A percentile compares a stretch with the other conserved stretches of the same genome.
phyloP scores from a whole-genome alignment of 768 basidiomycete genomes.

The Zangia roseola region DNA sequence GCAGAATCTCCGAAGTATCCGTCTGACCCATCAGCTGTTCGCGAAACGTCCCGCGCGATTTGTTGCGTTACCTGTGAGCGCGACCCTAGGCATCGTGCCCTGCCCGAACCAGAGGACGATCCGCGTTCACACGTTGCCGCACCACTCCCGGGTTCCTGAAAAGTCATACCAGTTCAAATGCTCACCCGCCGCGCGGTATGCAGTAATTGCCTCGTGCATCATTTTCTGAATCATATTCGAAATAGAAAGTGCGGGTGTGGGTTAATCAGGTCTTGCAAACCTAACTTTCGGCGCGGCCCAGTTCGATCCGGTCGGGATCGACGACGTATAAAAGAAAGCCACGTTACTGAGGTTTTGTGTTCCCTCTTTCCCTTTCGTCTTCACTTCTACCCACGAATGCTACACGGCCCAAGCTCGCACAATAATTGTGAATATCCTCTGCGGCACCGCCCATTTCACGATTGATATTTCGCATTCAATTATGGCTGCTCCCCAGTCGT shows the following conservation, averaged over 20 bases:
- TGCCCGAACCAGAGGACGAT: background rate
- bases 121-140: slow-evolving; percentile 5
- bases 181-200: too few relatives aligned
- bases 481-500: background rate
- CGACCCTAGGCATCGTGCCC: too few relatives aligned
- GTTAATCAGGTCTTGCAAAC: background rate
- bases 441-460: background rate
- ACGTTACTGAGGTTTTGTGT: background rate
- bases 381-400: background rate
- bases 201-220: slow-evolving; percentile 23
- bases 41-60: background rate
- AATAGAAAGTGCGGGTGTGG: slow-evolving; percentile 20
- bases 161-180: background rate
- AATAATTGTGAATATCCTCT: background rate
- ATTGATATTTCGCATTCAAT: background rate
- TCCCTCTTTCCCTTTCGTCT: background rate
- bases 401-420: background rate
- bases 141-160: slow-evolving; percentile 2
- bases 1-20: background rate
- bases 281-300: slow-evolving; percentile 15
- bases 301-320: slow-evolving; percentile 1
- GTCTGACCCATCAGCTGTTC: slow-evolving; percentile 2
- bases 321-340: slow-evolving; percentile 9
- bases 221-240: slow-evolving; percentile 18
- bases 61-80: background rate